phyloP scores from a whole-genome alignment of 768 basidiomycete species.

The Mycena crocata region DNA sequence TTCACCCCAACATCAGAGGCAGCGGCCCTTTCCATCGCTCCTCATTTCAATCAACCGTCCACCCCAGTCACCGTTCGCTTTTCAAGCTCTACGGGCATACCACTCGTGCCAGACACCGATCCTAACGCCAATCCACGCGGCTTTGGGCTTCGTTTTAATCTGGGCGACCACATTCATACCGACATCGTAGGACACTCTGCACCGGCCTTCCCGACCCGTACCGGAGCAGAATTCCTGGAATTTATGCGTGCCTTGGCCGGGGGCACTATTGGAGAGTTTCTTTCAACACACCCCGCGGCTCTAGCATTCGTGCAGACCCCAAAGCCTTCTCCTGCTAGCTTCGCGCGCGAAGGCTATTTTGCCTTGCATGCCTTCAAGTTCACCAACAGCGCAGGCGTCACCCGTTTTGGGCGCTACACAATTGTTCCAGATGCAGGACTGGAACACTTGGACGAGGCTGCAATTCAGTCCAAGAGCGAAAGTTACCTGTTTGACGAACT shows the following conservation, averaged over 20 bases:
- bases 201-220: conserved; percentile 33
- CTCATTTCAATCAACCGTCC: conserved; percentile 29
- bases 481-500: conserved; percentile 37
- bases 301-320: conserved; percentile 34
- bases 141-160: conserved; percentile 33
- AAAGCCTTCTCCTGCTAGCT: conserved; percentile 32
- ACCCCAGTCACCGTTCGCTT: conserved; percentile 36
- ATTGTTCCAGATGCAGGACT: conserved; percentile 33
- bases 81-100: conserved; percentile 35
- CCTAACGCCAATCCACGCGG: conserved; percentile 36
- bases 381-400: conserved; percentile 27
- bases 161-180: conserved; percentile 34
- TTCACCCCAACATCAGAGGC: conserved; percentile 32
- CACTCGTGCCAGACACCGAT: conserved; percentile 33
- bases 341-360: conserved; percentile 33
- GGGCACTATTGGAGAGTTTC: conserved; percentile 29
- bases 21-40: conserved; percentile 30
- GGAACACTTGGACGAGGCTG: conserved; percentile 32
- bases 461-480: conserved; percentile 25
- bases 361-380: conserved; percentile 36
- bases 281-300: conserved; percentile 32
- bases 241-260: conserved; percentile 35
- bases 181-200: conserved; percentile 34
- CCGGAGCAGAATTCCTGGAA: conserved; percentile 33
- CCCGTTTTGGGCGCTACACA: conserved; percentile 33